Conservation (phyloP, 768 basidiomycete genomes). For the Tephrocybe sp. region DNA sequence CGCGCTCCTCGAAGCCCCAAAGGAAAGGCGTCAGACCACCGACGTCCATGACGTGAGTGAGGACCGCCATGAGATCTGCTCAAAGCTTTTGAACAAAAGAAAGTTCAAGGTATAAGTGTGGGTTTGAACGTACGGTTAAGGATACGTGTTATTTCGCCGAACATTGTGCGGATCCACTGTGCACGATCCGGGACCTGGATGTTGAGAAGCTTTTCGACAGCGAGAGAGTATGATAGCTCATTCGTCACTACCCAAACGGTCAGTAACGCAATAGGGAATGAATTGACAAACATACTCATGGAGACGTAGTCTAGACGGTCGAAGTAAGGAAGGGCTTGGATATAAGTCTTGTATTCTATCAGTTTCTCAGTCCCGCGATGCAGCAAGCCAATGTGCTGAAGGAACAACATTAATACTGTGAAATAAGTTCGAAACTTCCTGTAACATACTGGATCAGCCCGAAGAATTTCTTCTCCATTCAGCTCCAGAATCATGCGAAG, state of each 20-base stretch:
- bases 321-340: slow-evolving; percentile 97
- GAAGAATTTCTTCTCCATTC: slow-evolving; percentile 94
- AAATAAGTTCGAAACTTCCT: background rate
- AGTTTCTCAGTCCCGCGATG: slow-evolving; percentile 98
- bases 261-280: slow-evolving; percentile 6
- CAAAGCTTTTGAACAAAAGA: background rate
- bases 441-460: slow-evolving; percentile 73
- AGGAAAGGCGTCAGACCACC: slow-evolving; percentile 98
- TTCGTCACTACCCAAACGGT: slow-evolving; percentile 81
- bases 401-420: slow-evolving; percentile 5
- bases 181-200: slow-evolving; percentile 96
- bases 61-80: slow-evolving; percentile 91
- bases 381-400: slow-evolving; percentile 88
- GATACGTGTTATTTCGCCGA: slow-evolving; percentile 95
- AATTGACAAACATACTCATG: slow-evolving; percentile 72
- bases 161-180: slow-evolving; percentile 96
- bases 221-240: slow-evolving; percentile 94
- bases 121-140: slow-evolving; percentile 70
- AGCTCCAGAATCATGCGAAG: slow-evolving; percentile 95
- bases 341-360: slow-evolving; percentile 98
- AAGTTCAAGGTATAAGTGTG: slow-evolving; percentile 2
- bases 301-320: slow-evolving; percentile 99
- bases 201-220: slow-evolving; percentile 97
- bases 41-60: slow-evolving; percentile 96
- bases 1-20: slow-evolving; percentile 99